Evolutionary conservation across 192 early-diverging fungal species (phyloP), one percentile per base, ranked within the genome.

Genomic region (Glomus cerebriforme): DNA sequence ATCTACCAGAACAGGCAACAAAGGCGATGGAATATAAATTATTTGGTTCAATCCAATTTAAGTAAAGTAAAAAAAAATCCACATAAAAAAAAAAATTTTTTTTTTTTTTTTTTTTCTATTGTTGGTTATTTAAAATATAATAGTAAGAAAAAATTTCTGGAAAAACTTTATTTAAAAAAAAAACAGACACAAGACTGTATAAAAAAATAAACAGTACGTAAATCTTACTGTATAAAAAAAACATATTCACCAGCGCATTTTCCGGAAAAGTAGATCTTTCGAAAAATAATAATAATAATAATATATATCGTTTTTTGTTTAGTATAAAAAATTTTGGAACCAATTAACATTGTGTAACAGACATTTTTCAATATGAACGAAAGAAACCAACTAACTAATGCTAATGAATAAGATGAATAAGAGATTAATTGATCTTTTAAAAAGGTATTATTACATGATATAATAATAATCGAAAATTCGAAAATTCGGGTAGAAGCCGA

Each of bases 1-100:
- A 39, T 54, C 47, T 54, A 64, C 62, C 62, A 64, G 62, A 64
- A 64, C 62, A 29, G 62, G 62, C 62, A 64, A 64, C 62, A 64
- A 64, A 64, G 62, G 62, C 62, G 29, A 29, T 63, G 24, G 29
- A 26, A 31, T 54, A 54, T 54, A 64, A 64, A 64, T 60, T 60
- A 60, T 60, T 22, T 60, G 59, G 59, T 15, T 60, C n/a, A 9
- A 31, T 31, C 62, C 62, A 64, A 64, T 64, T 64, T 64, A 64
- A 64, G 62, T 64, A 64, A 26, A 60, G 26, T 7, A 26, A 22
- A 60, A 22, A 60, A 60, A 60, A 60, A 43, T 39, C 7, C 7
- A 49, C 15, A 12, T 17, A 49, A 49, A 49, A 54, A 54, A 54
- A 54, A 54, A 17, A 54, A 17, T 54, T 54, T 54, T 54, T 54